These are phyloP conservation scores for Arctium minus DNA, from an alignment of 129 eudicot genomes.

Conservation along the genomic window DNA sequence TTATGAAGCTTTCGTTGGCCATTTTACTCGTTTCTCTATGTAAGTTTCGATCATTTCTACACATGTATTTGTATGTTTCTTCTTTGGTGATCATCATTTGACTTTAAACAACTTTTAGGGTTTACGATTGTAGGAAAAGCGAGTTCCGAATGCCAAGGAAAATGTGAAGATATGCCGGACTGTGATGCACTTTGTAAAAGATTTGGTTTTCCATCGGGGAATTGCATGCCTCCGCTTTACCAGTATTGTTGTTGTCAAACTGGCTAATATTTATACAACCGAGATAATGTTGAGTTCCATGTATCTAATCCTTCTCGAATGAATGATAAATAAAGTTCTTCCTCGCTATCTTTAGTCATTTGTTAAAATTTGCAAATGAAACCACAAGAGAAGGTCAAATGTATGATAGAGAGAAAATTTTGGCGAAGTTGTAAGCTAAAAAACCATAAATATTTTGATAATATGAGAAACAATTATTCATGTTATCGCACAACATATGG, in stretches of 20 bases:
- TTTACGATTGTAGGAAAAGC: conserved; percentile 2
- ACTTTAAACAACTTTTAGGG: background rate
- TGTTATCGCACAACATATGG: too few relatives aligned
- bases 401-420: background rate
- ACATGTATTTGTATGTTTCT: background rate
- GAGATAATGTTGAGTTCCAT: background rate
- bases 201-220: conserved; percentile 24
- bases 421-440: conserved; percentile 13
- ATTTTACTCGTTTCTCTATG: conserved; percentile 1
- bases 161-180: conserved; percentile 31
- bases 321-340: background rate
- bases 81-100: background rate
- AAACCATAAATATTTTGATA: background rate
- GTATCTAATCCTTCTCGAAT: background rate
- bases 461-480: too few relatives aligned
- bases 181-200: conserved; percentile 33
- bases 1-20: background rate
- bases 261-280: conserved; percentile 8
- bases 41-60: background rate
- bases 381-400: conserved; percentile 14
- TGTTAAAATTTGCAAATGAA: background rate
- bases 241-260: conserved; percentile 42
- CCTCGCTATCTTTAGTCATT: background rate
- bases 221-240: conserved; percentile 39
- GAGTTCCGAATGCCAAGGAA: conserved; percentile 31